Evolutionary conservation across 352 stramenopile species (phyloP).

Genomic region (Globisporangium polare): DNA sequence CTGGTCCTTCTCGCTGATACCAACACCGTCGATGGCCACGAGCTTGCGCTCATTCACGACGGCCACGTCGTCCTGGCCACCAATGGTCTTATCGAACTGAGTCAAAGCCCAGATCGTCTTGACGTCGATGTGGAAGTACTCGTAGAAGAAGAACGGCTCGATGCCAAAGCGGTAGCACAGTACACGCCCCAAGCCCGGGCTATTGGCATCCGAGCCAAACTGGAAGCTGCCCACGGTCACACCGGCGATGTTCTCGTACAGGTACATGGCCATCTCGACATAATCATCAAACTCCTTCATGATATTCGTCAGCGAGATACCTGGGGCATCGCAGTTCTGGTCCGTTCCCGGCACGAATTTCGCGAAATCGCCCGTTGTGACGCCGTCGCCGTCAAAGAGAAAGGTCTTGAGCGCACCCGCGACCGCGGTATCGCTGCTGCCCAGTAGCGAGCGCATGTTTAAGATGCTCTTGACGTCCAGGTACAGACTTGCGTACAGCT

Average conservation of each 20-base stretch:
- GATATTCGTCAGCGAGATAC: constrained; percentile 45
- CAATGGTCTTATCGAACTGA: constrained; percentile 17
- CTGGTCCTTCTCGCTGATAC: constrained; percentile 38
- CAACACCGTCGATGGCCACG: constrained; percentile 51
- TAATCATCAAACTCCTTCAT: constrained; percentile 66
- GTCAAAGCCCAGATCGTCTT: constrained; percentile 52
- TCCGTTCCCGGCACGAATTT: constrained; percentile 47
- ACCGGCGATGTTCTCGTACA: constrained; percentile 47
- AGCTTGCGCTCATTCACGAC: constrained; percentile 60
- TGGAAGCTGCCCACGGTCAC: constrained; percentile 47
- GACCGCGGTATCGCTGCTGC: constrained; percentile 37
- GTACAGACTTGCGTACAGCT: constrained; percentile 40
- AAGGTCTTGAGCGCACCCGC: constrained; percentile 51
- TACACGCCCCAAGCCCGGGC: constrained; percentile 34
- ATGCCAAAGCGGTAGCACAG: constrained; percentile 62
- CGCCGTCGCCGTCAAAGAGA: constrained; percentile 59
- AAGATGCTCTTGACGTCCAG: constrained; percentile 59
- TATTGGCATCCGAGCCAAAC: constrained; percentile 26
- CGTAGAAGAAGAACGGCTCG: constrained; percentile 54
- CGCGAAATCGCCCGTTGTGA: constrained; percentile 46
- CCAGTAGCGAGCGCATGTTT: constrained; percentile 43
- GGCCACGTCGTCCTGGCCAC: constrained; percentile 33
- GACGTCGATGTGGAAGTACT: constrained; percentile 49
- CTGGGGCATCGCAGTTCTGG: constrained; percentile 31
- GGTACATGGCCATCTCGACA: constrained; percentile 60